phyloP scores from a whole-genome alignment of 2,329 filamentous ascomycete genomes.

The Ascochyta pisi region DNA sequence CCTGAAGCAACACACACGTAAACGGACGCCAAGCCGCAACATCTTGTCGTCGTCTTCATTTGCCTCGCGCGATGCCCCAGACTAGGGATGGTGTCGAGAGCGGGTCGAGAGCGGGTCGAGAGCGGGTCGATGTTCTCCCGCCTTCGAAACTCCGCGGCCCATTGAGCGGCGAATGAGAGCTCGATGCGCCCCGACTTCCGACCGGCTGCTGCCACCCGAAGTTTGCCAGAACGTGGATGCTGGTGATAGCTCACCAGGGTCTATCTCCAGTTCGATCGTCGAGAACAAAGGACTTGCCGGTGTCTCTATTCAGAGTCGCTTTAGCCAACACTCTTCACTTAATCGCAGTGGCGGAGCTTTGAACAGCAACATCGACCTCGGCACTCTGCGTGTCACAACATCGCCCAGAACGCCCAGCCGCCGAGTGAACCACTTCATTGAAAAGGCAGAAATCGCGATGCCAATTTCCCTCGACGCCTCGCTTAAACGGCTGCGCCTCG shows the following conservation, averaged over 20 bases:
- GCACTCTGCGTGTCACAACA: not conserved
- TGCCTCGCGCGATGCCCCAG: constrained; percentile 15
- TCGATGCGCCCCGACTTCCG: constrained; percentile 14
- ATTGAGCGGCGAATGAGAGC: constrained; percentile 6
- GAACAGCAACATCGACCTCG: not conserved
- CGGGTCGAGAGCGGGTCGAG: constrained; percentile 19
- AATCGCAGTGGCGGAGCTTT: too few species aligned
- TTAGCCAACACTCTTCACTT: too few species aligned
- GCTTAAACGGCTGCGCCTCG: constrained; percentile 18
- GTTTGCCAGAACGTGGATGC: constrained; percentile 8
- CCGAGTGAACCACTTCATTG: constrained; percentile 15
- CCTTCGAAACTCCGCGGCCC: constrained; percentile 5
- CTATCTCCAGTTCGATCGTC: not conserved
- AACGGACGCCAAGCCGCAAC: constrained; percentile 11
- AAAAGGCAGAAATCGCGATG: constrained; percentile 21
- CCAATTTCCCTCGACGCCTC: constrained; percentile 16
- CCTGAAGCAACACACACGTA: not conserved
- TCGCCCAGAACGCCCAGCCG: constrained; percentile 18
- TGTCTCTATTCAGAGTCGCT: too few species aligned
- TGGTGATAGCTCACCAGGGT: not conserved
- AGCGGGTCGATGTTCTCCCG: constrained; percentile 22
- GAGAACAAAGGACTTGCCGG: too few species aligned
- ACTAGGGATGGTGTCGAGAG: constrained; percentile 13
- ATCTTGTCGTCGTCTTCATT: constrained; percentile 20
- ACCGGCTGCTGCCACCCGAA: not conserved